Conservation (phyloP, 1,284 basidiomycete species). For the Nidula niveotomentosa region DNA sequence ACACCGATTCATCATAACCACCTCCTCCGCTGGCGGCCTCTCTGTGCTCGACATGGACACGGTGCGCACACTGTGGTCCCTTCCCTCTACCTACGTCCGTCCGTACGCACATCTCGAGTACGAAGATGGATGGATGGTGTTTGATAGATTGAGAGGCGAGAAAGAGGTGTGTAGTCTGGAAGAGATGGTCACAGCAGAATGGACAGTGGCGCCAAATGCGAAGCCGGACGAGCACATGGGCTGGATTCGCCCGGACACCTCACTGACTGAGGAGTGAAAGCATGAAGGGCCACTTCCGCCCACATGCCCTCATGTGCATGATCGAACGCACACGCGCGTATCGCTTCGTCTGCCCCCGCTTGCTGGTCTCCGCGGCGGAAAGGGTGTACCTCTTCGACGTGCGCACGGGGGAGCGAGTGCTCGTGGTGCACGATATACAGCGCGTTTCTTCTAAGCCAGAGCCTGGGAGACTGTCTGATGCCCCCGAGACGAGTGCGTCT, state of each 20-base stretch:
- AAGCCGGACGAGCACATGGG: too few relatives aligned
- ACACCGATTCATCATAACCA: constrained; percentile 55
- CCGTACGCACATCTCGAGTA: constrained; percentile 72
- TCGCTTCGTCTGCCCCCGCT: constrained; percentile 66
- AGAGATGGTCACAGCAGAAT: constrained; percentile 10
- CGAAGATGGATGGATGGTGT: constrained; percentile 66
- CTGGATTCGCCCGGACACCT: too few relatives aligned
- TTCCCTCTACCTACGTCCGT: constrained; percentile 55
- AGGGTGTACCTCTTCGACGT: constrained; percentile 63
- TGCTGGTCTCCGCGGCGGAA: constrained; percentile 44
- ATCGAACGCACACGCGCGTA: constrained; percentile 54
- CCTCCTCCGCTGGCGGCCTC: constrained; percentile 52
- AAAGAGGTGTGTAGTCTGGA: constrained; percentile 72
- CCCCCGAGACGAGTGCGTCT: not conserved
- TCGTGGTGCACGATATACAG: constrained; percentile 46
- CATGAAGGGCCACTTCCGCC: constrained; percentile 34
- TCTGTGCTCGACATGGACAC: constrained; percentile 51
- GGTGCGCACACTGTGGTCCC: constrained; percentile 52
- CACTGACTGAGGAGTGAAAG: too few relatives aligned
- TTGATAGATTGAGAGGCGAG: constrained; percentile 53
- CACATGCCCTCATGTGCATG: constrained; percentile 49
- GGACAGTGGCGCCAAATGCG: not conserved
- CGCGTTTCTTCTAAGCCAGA: not conserved
- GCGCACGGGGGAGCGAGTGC: constrained; percentile 40
- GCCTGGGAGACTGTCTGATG: not conserved